These are phyloP conservation scores for Beta macrorhiza DNA, from an alignment of 179 eudicot species.

Conservation along the genomic window DNA sequence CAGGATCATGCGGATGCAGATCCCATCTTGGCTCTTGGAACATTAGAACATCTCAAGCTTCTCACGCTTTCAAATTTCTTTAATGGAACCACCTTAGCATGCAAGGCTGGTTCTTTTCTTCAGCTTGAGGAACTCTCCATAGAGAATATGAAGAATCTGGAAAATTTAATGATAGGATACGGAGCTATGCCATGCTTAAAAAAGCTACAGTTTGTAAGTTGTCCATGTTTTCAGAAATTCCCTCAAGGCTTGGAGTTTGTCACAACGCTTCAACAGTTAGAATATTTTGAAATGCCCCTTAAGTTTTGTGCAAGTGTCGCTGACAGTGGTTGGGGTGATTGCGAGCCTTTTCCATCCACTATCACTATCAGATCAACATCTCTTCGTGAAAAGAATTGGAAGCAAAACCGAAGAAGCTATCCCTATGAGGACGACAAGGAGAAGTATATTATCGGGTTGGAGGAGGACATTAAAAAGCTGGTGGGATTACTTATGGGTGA, in stretches of 20 bases:
- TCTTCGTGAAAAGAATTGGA: too few relatives aligned
- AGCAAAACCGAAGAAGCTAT: background rate
- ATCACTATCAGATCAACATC: too few relatives aligned
- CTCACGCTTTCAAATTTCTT: background rate
- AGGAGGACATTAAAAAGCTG: constrained; percentile 22
- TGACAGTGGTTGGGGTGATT: too few relatives aligned
- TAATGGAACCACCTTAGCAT: background rate
- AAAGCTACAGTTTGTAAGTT: constrained; percentile 12
- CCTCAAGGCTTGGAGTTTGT: constrained; percentile 30
- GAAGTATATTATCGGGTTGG: constrained; percentile 27
- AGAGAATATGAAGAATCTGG: background rate
- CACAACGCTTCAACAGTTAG: constrained; percentile 22
- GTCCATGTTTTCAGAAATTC: constrained; percentile 19
- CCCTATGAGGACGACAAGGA: constrained; percentile 6
- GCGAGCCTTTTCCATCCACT: too few relatives aligned
- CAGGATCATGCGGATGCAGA: background rate
- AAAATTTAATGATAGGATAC: constrained; percentile 24
- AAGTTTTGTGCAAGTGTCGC: background rate
- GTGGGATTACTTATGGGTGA: constrained; percentile 6
- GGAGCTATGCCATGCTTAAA: constrained; percentile 32
- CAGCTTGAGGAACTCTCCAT: constrained; percentile 20
- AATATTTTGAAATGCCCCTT: background rate
- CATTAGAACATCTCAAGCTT: constrained; percentile 21
- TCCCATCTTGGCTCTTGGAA: constrained; percentile 23
- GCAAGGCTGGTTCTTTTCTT: constrained; percentile 21